These are phyloP conservation scores for Sugiyamaella valdiviana DNA, from an alignment of 805 yeast genomes.

Conservation along the genomic window DNA sequence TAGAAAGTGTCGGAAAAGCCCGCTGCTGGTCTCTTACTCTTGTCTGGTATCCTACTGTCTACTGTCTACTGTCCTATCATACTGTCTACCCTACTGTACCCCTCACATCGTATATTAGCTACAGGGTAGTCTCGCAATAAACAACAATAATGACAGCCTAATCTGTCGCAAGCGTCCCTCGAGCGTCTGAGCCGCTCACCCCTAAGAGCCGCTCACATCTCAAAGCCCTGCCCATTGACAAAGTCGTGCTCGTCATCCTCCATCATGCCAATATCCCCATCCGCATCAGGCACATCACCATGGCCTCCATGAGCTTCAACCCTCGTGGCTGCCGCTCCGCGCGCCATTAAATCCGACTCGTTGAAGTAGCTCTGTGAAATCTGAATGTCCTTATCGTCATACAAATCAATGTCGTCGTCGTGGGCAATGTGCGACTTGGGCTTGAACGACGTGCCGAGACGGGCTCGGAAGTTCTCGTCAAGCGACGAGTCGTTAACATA, in stretches of 20 bases:
- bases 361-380: slow-evolving; percentile 29
- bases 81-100: too few relatives aligned
- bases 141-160: too few relatives aligned
- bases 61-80: too few relatives aligned
- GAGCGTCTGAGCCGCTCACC: too few relatives aligned
- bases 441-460: slow-evolving; percentile 7
- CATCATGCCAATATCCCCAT: slow-evolving; percentile 25
- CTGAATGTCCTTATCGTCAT: slow-evolving; percentile 33
- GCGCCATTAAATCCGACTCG: slow-evolving; percentile 23
- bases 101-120: too few relatives aligned
- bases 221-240: slow-evolving; percentile 79
- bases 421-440: slow-evolving; percentile 14
- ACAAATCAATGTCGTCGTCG: slow-evolving; percentile 32
- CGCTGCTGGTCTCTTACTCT: too few relatives aligned
- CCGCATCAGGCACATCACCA: slow-evolving; percentile 19
- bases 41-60: too few relatives aligned
- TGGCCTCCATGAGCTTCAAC: neutral
- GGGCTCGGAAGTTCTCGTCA: slow-evolving; percentile 63
- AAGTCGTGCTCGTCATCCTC: slow-evolving; percentile 73
- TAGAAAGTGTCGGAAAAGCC: too few relatives aligned
- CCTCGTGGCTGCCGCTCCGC: slow-evolving; percentile 17
- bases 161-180: too few relatives aligned
- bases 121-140: too few relatives aligned
- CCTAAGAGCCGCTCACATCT: slow-evolving; percentile 42
- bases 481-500: slow-evolving; percentile 90